Conservation (phyloP, 2,329 filamentous ascomycete genomes). For the Pseudogymnoascus sp. region DNA sequence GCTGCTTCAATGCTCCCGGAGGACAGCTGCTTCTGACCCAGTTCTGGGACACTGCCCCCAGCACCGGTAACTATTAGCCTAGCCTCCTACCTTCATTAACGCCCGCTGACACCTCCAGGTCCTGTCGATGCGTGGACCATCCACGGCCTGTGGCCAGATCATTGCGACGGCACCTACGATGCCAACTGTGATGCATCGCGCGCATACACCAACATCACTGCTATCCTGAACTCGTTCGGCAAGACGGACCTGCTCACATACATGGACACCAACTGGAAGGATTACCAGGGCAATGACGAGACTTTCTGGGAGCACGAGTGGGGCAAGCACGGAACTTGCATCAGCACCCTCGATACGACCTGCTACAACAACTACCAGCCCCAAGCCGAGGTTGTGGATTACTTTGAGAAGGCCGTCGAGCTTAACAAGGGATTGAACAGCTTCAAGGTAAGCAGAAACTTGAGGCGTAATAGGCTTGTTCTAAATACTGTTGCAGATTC, state of each 20-base stretch:
- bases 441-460: conserved; percentile 41
- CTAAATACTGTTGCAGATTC: conserved; percentile 32
- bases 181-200: conserved; percentile 55
- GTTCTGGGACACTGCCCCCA: conserved; percentile 65
- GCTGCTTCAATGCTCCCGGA: conserved; percentile 67
- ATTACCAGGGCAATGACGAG: conserved; percentile 55
- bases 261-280: conserved; percentile 67
- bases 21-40: conserved; percentile 67
- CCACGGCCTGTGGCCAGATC: conserved; percentile 60
- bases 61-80: conserved; percentile 30
- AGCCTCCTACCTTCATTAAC: neutral
- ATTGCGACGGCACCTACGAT: conserved; percentile 64
- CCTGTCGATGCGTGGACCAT: conserved; percentile 66
- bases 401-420: conserved; percentile 57
- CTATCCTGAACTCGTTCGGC: conserved; percentile 49
- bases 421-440: conserved; percentile 60
- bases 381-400: conserved; percentile 59
- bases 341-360: conserved; percentile 56
- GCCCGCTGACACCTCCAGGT: conserved; percentile 31
- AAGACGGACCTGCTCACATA: conserved; percentile 51
- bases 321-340: conserved; percentile 67
- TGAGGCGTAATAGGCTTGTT: neutral
- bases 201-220: conserved; percentile 56
- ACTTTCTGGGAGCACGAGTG: conserved; percentile 68
- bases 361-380: conserved; percentile 57